Evolutionary conservation across 169 alveolate genomes (phyloP).

Genomic region (Cryptosporidium tyzzeri): DNA sequence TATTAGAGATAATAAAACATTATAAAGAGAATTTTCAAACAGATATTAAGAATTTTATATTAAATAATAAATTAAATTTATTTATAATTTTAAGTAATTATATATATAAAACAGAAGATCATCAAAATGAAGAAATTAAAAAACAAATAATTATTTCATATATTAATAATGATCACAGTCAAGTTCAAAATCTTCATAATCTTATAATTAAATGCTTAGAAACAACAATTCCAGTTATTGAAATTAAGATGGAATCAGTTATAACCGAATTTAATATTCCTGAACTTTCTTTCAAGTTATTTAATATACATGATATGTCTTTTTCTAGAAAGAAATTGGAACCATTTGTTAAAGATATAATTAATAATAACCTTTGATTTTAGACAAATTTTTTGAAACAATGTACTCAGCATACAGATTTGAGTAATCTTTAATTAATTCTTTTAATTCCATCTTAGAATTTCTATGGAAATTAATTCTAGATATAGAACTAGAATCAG

Average conservation of each 20-base stretch:
- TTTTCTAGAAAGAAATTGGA: constrained; percentile 52
- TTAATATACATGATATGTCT: background rate
- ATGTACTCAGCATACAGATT: constrained; percentile 68
- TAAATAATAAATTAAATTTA: constrained; percentile 1
- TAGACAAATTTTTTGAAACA: constrained; percentile 27
- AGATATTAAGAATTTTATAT: constrained; percentile 1
- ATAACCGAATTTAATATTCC: background rate
- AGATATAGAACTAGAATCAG: background rate
- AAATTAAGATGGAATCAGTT: background rate
- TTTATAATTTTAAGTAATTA: constrained; percentile 32
- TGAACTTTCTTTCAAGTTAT: background rate
- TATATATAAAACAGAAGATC: background rate
- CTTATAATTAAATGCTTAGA: background rate
- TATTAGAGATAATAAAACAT: constrained; percentile 10
- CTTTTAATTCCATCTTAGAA: background rate
- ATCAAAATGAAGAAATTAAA: background rate
- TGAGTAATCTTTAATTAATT: constrained; percentile 43
- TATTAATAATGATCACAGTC: background rate
- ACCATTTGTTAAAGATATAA: constrained; percentile 23
- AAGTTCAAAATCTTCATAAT: background rate
- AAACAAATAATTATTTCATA: background rate
- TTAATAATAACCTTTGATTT: constrained; percentile 14
- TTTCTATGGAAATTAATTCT: background rate
- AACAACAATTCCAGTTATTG: background rate
- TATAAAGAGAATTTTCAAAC: background rate